Evolutionary conservation across 164 flowering plant species (phyloP).

Genomic region (Echeveria elegans): DNA sequence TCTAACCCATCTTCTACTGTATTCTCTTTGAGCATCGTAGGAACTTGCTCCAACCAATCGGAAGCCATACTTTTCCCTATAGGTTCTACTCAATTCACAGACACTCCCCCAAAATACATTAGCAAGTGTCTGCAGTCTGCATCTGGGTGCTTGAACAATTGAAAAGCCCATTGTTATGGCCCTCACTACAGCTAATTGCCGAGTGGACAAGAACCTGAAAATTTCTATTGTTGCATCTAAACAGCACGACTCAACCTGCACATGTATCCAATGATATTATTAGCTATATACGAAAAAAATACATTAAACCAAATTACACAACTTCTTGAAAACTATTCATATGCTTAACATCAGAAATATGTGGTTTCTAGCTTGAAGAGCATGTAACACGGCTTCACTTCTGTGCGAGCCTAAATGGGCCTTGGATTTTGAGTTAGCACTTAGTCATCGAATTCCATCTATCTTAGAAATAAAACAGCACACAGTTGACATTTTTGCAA

Average conservation of each 20-base stretch:
- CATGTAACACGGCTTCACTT: background rate
- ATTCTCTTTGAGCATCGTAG: slow-evolving; percentile 25
- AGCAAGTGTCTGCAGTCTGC: slow-evolving; percentile 31
- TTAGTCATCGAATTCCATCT: background rate
- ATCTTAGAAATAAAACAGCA: background rate
- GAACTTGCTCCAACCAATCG: slow-evolving; percentile 29
- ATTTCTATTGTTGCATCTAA: background rate
- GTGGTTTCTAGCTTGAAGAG: background rate
- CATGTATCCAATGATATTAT: background rate
- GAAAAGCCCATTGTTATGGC: slow-evolving; percentile 44
- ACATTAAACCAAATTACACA: background rate
- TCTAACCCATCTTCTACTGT: slow-evolving; percentile 33
- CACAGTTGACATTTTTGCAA: background rate
- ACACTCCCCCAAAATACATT: slow-evolving; percentile 31
- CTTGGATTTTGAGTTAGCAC: background rate
- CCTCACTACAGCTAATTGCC: slow-evolving; percentile 29
- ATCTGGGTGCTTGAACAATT: slow-evolving; percentile 44
- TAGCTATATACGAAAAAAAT: background rate
- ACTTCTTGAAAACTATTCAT: background rate
- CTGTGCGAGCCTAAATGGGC: background rate
- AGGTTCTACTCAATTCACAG: slow-evolving; percentile 17
- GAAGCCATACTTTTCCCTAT: slow-evolving; percentile 19
- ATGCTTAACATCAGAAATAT: background rate
- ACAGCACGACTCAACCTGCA: background rate
- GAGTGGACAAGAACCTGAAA: background rate